Evolutionary conservation across 2,329 filamentous ascomycete genomes (phyloP), one percentile per base, ranked within the genome.

Genomic region (Paracoccidioides lutzii): DNA sequence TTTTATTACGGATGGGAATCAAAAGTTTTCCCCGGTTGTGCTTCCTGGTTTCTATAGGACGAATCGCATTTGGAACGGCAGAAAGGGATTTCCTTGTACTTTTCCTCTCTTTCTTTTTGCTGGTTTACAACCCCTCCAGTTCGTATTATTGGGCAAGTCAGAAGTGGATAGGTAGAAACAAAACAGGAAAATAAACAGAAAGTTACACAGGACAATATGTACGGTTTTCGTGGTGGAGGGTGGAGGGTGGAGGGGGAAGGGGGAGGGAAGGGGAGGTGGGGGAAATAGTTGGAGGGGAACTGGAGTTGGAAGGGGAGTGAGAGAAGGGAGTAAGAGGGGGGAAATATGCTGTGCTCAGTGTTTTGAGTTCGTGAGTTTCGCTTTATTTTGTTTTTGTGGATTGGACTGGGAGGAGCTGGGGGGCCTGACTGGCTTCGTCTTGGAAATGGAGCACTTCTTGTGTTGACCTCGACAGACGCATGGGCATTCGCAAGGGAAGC

Each of bases 1-100:
- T 52, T 52, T 41, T 52, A 52, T 52, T 42, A 42, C 32, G 49
- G 37, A 42, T 52, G 28, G 33, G 49, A 32, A 52, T 22, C 49
- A 52, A 52, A 52, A 52, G 37, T 52, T 12, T 37, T 42, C 32
- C 49, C 22, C 32, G 12, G 37, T 41, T 42, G 22, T 15, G 38
- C 37, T 42, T 42, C 38, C 37, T 41, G 12, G 35, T 41, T 52
- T n/a, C 8, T 15, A 33, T 41, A n/a, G 22, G 49, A 41, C 37
- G 49, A 52, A 42, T 41, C 32, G 37, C 37, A 33, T 52, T 52
- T 40, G 37, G 30, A 52, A 12, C 37, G 22, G 38, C 49, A 42
- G 49, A 12, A 30, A 14, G 15, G 22, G 49, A 3, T 37, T 52
- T 41, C 32, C 28, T 32, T 41, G 4, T 38, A 9, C 8, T 41